phyloP scores from a whole-genome alignment of 176 grass and related monocot genomes.

The Raddia guianensis region DNA sequence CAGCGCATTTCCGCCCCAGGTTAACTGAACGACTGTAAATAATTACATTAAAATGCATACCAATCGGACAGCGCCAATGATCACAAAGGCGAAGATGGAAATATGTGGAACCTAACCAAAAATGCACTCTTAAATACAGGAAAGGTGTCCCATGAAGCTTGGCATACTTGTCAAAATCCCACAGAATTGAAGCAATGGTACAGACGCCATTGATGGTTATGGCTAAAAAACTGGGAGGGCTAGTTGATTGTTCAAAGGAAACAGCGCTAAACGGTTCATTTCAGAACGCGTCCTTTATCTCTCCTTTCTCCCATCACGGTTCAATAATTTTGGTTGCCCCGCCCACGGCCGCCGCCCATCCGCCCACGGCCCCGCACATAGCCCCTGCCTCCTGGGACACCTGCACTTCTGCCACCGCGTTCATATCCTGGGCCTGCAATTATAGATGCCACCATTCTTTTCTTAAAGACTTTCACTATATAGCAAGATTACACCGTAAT shows the following conservation, averaged over 20 bases:
- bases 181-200: slow-evolving; percentile 57
- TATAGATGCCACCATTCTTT: slow-evolving; percentile 21
- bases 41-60: too few relatives aligned
- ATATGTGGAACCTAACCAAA: slow-evolving; percentile 38
- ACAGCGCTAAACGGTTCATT: slow-evolving; percentile 31
- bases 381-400: slow-evolving; percentile 61
- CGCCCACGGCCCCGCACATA: slow-evolving; percentile 73
- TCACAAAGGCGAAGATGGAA: not conserved
- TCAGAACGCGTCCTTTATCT: slow-evolving; percentile 27
- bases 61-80: not conserved
- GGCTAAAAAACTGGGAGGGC: slow-evolving; percentile 42
- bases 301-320: not conserved
- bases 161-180: slow-evolving; percentile 59
- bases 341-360: slow-evolving; percentile 61
- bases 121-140: slow-evolving; percentile 58
- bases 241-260: slow-evolving; percentile 22
- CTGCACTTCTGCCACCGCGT: slow-evolving; percentile 55
- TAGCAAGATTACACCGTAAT: not conserved
- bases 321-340: slow-evolving; percentile 66
- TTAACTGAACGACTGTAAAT: too few relatives aligned
- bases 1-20: too few relatives aligned
- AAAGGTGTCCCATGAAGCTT: slow-evolving; percentile 41
- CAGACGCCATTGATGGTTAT: slow-evolving; percentile 47
- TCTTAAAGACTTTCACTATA: not conserved
- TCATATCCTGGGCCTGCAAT: slow-evolving; percentile 69